These are phyloP conservation scores for Xerocomellus amylosporus DNA, from an alignment of 768 basidiomycete species.

Conservation along the genomic window DNA sequence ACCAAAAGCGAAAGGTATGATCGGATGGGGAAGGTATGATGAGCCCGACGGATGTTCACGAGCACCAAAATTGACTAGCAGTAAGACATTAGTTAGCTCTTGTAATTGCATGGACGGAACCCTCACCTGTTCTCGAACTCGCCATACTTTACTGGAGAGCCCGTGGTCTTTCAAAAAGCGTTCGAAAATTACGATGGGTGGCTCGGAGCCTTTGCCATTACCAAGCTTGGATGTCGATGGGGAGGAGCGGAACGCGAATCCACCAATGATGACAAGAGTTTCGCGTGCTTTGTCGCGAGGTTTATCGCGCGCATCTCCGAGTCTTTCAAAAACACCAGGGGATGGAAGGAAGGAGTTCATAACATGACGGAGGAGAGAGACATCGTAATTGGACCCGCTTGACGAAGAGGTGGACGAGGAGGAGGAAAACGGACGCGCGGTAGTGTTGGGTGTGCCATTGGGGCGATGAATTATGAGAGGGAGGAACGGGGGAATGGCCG, in stretches of 20 bases:
- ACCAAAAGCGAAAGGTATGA: slow-evolving; percentile 80
- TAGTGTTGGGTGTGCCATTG: slow-evolving; percentile 25
- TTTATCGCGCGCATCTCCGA: slow-evolving; percentile 74
- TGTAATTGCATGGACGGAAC: neutral
- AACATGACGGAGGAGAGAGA: slow-evolving; percentile 61
- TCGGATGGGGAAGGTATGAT: slow-evolving; percentile 75
- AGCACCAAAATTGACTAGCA: slow-evolving; percentile 60
- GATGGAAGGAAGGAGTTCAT: slow-evolving; percentile 67
- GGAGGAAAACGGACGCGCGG: slow-evolving; percentile 42
- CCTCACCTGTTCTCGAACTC: slow-evolving; percentile 81
- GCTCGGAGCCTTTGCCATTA: slow-evolving; percentile 63
- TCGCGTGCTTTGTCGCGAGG: slow-evolving; percentile 74
- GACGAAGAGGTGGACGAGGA: slow-evolving; percentile 53
- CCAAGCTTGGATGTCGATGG: slow-evolving; percentile 43
- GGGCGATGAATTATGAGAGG: slow-evolving; percentile 54
- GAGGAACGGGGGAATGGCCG: slow-evolving; percentile 63
- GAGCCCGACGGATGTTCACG: slow-evolving; percentile 67
- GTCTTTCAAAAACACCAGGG: slow-evolving; percentile 77
- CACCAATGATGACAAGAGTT: slow-evolving; percentile 70
- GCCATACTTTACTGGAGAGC: slow-evolving; percentile 78
- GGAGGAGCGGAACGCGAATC: slow-evolving; percentile 63
- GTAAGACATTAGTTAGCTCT: neutral
- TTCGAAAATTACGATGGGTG: slow-evolving; percentile 69
- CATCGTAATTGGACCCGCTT: slow-evolving; percentile 46
- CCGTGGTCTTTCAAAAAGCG: slow-evolving; percentile 68